These are phyloP conservation scores for Polysphondylium violaceum DNA, from an alignment of 78 protist species.

Conservation along the genomic window DNA sequence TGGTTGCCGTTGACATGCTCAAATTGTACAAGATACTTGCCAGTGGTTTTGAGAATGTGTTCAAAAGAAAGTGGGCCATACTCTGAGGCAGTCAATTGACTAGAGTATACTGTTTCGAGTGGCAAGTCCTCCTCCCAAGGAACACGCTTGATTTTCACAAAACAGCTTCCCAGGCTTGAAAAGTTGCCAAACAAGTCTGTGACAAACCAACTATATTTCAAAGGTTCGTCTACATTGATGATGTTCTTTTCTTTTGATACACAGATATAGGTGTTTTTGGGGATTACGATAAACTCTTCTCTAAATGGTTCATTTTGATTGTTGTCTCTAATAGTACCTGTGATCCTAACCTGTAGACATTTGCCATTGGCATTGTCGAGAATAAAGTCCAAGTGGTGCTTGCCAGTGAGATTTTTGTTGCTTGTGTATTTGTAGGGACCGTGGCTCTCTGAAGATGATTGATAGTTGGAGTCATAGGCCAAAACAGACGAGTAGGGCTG, in stretches of 20 bases:
- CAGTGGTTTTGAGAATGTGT: slow-evolving; percentile 11
- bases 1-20: background rate
- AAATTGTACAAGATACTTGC: background rate
- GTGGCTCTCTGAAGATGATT: background rate
- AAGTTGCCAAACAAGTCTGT: background rate
- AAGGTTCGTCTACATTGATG: slow-evolving; percentile 21
- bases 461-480: background rate
- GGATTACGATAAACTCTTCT: background rate
- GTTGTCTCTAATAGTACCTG: too few species aligned
- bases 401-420: slow-evolving; percentile 7
- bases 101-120: background rate
- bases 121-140: slow-evolving; percentile 51
- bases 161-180: slow-evolving; percentile 2
- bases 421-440: background rate
- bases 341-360: too few species aligned
- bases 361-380: too few species aligned
- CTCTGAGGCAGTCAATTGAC: too few species aligned
- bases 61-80: too few species aligned
- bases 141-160: background rate
- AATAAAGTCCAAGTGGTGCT: slow-evolving; percentile 15
- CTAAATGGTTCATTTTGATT: too few species aligned
- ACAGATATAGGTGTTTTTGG: background rate
- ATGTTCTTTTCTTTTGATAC: background rate
- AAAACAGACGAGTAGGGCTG: background rate
- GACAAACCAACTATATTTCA: background rate